Base-by-base conservation (phyloP, 192 early-diverging fungal species). In the Coemansia sp. region DNA sequence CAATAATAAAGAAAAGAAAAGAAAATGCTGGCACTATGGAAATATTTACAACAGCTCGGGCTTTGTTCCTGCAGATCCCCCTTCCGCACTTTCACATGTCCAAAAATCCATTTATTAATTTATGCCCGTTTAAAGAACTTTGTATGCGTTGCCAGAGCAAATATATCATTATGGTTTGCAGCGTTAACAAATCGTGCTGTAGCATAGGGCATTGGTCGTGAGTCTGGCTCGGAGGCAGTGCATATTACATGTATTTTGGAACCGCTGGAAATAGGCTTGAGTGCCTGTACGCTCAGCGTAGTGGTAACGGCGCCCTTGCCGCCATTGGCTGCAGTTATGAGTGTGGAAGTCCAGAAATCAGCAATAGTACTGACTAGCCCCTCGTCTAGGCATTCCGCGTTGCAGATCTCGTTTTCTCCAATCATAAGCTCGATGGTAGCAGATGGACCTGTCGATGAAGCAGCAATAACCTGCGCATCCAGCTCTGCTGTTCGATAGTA, bases 291-390 rank as follows among this genome's bases (percentile, higher is more conserved):
- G 15, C 48, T 50, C 29, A 79, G 65, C n/a, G 71, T 59, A 10
- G 76, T 79, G 8, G 76, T 79, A 19, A 79, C 58, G 24, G 76
- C 64, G 2, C 61, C 59, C 23, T 43, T 35, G 24, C 68, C 72
- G 17, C 52, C 65, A 53, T 57, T 69, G 12, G 64, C 50, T 2
- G 62, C 76, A 8, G 64, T 73, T 27, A 79, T 73, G 39, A 74
- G 54, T 4, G 72, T 57, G n/a, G 76, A 79, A 15, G 76, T 79
- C 67, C 70, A 72, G 60, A 62, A 72, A 49, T 79, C 76, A n/a
- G 76, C 67, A 7, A 66, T 54, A 2, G 76, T 79, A 14, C 43
- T 57, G 4, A 64, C 70, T 27, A 79, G 39, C 2, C 76, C 76
- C 37, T 79, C 76, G 57, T 79, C 76, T 5, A 73, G 62, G 39